These are phyloP conservation scores for Diaporthe eres DNA, from an alignment of 2,329 filamentous ascomycete genomes.

Conservation along the genomic window DNA sequence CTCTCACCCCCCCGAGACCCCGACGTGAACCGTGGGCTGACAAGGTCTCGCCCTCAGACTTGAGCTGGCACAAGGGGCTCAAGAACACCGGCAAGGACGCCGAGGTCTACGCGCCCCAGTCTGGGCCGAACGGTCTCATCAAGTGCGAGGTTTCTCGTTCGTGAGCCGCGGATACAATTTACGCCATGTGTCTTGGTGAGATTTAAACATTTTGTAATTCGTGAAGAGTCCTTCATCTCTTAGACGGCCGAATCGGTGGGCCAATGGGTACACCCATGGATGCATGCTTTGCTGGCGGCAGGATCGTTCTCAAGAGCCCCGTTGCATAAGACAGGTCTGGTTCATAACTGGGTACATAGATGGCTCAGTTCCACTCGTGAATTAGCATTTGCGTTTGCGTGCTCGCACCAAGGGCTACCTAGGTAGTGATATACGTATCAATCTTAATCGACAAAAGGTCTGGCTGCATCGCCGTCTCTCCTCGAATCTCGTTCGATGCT, in stretches of 20 bases:
- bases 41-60: conserved; percentile 67
- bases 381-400: conserved; percentile 8
- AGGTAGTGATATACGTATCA: background rate
- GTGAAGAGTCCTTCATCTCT: background rate
- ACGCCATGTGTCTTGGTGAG: background rate
- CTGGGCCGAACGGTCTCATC: conserved; percentile 94
- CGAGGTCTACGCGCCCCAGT: conserved; percentile 95
- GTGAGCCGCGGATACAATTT: conserved; percentile 16
- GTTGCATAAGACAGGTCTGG: conserved; percentile 22
- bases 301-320: background rate
- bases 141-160: conserved; percentile 86
- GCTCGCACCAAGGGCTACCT: background rate
- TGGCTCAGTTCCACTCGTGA: background rate
- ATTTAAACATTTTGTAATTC: conserved; percentile 13
- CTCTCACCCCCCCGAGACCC: background rate
- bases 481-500: background rate
- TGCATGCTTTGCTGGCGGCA: conserved; percentile 12
- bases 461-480: background rate
- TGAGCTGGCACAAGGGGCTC: conserved; percentile 95
- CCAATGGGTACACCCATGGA: background rate
- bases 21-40: background rate
- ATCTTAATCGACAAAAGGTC: background rate
- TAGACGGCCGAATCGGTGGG: background rate
- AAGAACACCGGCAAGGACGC: conserved; percentile 97
- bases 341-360: background rate